phyloP scores from a whole-genome alignment of 148 eudicot species.

The Fagopyrum tataricum region DNA sequence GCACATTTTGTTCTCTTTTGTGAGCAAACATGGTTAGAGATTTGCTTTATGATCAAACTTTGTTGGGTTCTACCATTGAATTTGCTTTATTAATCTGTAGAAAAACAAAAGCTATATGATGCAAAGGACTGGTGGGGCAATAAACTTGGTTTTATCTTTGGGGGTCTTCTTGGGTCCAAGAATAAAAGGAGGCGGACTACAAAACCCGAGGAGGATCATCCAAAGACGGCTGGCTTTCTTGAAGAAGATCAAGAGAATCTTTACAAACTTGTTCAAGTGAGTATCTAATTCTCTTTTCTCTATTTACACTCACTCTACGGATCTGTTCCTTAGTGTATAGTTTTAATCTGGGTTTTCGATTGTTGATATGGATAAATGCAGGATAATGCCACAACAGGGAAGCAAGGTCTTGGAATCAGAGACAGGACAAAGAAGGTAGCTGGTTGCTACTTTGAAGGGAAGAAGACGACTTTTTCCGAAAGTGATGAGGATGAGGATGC shows the following conservation, averaged over 20 bases:
- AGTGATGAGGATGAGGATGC: constrained; percentile 41
- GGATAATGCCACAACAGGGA: constrained; percentile 77
- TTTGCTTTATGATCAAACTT: neutral
- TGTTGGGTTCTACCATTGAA: neutral
- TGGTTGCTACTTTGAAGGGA: constrained; percentile 67
- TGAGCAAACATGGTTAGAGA: neutral
- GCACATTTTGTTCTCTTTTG: neutral
- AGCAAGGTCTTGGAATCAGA: constrained; percentile 92
- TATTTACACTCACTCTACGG: neutral
- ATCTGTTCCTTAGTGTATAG: neutral
- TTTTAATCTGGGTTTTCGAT: neutral
- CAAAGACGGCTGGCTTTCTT: constrained; percentile 50
- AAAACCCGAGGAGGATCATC: constrained; percentile 14
- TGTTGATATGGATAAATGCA: constrained; percentile 20
- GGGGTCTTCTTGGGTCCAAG: constrained; percentile 83
- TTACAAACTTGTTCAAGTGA: constrained; percentile 82
- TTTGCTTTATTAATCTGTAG: constrained; percentile 25
- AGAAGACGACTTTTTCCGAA: constrained; percentile 65
- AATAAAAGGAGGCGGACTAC: constrained; percentile 45
- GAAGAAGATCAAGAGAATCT: constrained; percentile 97
- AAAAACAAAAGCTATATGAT: constrained; percentile 26
- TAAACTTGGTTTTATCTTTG: constrained; percentile 64
- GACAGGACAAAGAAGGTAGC: constrained; percentile 76
- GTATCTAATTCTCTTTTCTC: constrained; percentile 17
- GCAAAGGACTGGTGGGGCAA: constrained; percentile 90